These are phyloP conservation scores for Yamadazyma olivae DNA, from an alignment of 805 yeast species.

Conservation along the genomic window DNA sequence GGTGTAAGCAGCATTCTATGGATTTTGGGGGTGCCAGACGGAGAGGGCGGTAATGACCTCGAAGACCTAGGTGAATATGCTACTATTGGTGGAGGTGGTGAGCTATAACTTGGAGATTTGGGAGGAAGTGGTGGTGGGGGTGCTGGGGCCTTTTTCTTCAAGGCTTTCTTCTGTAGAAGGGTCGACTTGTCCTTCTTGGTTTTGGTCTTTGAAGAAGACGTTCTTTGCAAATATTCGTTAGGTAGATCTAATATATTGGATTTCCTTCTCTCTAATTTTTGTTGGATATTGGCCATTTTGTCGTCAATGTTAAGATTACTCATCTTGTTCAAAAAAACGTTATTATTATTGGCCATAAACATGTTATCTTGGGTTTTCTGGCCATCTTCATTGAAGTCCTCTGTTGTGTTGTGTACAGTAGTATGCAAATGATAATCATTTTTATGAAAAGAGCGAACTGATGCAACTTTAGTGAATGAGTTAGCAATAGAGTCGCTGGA, in stretches of 20 bases:
- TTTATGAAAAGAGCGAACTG: conserved; percentile 31
- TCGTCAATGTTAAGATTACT: conserved; percentile 2
- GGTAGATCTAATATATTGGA: conserved; percentile 31
- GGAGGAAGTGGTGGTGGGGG: conserved; percentile 38
- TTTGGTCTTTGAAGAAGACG: conserved; percentile 6
- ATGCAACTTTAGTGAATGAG: conserved; percentile 28
- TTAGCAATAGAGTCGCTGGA: conserved; percentile 22
- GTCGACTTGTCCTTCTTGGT: background rate
- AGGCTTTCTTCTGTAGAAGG: conserved; percentile 21
- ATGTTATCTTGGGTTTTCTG: conserved; percentile 4
- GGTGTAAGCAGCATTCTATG: too few relatives aligned
- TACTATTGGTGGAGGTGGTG: conserved; percentile 1
- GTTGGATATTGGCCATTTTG: background rate
- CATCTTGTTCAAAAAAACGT: conserved; percentile 19
- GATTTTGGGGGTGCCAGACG: background rate
- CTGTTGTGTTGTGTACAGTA: conserved; percentile 20
- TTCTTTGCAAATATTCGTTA: conserved; percentile 21
- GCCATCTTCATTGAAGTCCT: background rate
- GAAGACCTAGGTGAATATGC: background rate
- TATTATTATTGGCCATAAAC: conserved; percentile 23
- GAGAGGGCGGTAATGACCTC: conserved; percentile 3
- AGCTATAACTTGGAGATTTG: conserved; percentile 4
- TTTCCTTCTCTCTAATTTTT: conserved; percentile 5
- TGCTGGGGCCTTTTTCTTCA: conserved; percentile 36
- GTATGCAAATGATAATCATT: conserved; percentile 36